Evolutionary conservation across 768 basidiomycete genomes (phyloP).

Genomic region (Leccinum boreale): DNA sequence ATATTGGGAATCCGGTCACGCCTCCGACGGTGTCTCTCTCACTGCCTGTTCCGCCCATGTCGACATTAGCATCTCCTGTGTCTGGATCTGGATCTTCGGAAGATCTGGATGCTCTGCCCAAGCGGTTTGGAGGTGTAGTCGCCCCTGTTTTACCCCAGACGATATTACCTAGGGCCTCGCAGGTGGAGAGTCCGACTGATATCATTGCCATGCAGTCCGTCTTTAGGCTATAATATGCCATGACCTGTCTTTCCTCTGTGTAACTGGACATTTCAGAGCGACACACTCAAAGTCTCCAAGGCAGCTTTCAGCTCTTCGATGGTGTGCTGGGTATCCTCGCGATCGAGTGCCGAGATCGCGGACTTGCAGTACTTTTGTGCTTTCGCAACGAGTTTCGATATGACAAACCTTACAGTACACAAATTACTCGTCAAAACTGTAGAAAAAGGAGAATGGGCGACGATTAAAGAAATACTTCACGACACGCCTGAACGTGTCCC

Average conservation of each 20-base stretch:
- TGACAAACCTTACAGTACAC: no score
- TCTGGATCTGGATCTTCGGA: neutral
- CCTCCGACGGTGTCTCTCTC: constrained; percentile 1
- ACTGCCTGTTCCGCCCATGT: constrained; percentile 21
- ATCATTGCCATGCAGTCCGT: constrained; percentile 16
- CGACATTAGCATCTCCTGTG: constrained; percentile 11
- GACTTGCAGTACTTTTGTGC: constrained; percentile 82
- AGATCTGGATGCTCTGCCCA: neutral
- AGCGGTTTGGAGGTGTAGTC: constrained; percentile 1
- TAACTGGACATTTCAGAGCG: no score
- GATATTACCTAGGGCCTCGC: constrained; percentile 19
- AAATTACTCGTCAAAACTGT: no score
- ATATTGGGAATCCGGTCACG: neutral
- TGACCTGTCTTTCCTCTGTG: no score
- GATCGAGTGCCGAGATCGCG: constrained; percentile 94
- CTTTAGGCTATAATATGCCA: neutral
- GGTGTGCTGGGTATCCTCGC: constrained; percentile 43
- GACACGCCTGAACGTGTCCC: no score
- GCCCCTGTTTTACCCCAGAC: constrained; percentile 12
- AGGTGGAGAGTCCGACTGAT: constrained; percentile 33
- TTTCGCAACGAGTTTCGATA: constrained; percentile 56
- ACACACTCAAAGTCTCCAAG: no score
- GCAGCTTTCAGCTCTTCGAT: no score
- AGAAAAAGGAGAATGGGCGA: no score
- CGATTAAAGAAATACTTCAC: no score